These are phyloP conservation scores for Pelargonium citronellum DNA, from an alignment of 441 rosid genomes.

Conservation along the genomic window DNA sequence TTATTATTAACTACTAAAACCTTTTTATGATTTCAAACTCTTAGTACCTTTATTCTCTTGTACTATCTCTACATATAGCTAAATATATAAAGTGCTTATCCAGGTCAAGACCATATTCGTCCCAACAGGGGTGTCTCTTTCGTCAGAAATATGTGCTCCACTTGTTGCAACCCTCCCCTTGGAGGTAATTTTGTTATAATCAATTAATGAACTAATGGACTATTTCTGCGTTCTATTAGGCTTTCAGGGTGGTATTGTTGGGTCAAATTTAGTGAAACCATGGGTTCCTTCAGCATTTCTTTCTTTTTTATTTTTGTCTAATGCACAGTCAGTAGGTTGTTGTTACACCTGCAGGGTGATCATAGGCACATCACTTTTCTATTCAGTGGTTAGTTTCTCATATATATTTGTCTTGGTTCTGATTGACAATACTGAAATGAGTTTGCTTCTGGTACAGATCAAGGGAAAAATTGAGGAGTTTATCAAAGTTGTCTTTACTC, in stretches of 20 bases:
- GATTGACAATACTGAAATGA: neutral
- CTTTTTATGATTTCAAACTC: neutral
- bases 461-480: slow-evolving; percentile 66
- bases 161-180: slow-evolving; percentile 64
- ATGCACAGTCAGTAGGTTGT: too few relatives aligned
- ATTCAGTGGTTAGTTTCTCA: neutral
- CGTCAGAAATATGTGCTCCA: slow-evolving; percentile 51
- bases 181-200: slow-evolving; percentile 41
- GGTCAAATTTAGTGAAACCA: neutral
- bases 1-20: neutral
- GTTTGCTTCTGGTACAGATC: slow-evolving; percentile 34
- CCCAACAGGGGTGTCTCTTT: slow-evolving; percentile 43
- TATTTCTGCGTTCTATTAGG: slow-evolving; percentile 7
- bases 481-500: slow-evolving; percentile 57
- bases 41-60: slow-evolving; percentile 11
- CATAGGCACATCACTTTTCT: too few relatives aligned
- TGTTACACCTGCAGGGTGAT: too few relatives aligned
- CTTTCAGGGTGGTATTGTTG: neutral
- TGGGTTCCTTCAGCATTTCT: too few relatives aligned
- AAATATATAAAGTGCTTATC: slow-evolving; percentile 11
- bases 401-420: neutral
- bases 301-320: too few relatives aligned
- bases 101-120: slow-evolving; percentile 58
- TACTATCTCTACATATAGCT: slow-evolving; percentile 14
- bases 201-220: slow-evolving; percentile 4